phyloP scores from a whole-genome alignment of 495 filamentous ascomycete species.

The Parathielavia appendiculata region DNA sequence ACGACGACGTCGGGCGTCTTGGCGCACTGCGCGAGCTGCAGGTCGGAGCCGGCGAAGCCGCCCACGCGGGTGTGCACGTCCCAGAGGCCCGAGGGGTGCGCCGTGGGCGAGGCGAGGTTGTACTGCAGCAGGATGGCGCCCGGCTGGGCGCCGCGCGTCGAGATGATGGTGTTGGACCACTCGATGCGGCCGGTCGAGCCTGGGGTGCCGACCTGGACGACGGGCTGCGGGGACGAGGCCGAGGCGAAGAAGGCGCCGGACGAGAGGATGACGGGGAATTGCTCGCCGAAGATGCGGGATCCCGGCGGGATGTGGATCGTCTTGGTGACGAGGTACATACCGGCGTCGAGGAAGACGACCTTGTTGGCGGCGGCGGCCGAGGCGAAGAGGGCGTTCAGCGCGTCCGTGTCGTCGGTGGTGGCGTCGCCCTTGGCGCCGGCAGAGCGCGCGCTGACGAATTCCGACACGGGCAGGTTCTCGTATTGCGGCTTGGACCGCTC shows the following conservation, averaged over 20 bases:
- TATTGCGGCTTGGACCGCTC: constrained; percentile 72
- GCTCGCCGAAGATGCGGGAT: constrained; percentile 72
- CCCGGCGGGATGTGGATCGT: constrained; percentile 72
- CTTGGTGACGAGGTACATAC: constrained; percentile 70
- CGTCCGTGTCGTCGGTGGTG: constrained; percentile 56
- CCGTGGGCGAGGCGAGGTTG: constrained; percentile 62
- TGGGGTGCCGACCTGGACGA: constrained; percentile 66
- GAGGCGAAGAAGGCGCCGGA: constrained; percentile 61
- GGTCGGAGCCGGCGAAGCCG: constrained; percentile 68
- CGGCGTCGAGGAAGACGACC: constrained; percentile 81
- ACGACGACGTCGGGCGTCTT: constrained; percentile 52
- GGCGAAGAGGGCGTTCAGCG: constrained; percentile 63
- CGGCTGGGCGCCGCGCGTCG: constrained; percentile 65
- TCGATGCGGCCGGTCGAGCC: constrained; percentile 71
- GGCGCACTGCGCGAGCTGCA: constrained; percentile 66
- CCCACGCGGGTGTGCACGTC: constrained; percentile 82
- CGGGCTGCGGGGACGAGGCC: constrained; percentile 57
- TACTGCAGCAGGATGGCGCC: constrained; percentile 84
- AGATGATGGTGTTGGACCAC: constrained; percentile 72
- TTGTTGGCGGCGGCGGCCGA: constrained; percentile 48
- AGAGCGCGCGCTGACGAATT: constrained; percentile 64
- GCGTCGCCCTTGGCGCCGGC: constrained; percentile 73
- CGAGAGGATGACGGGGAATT: constrained; percentile 79
- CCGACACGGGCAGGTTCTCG: constrained; percentile 44
- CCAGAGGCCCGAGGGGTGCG: constrained; percentile 73